These are phyloP conservation scores for Sonneratia alba DNA, from an alignment of 345 rosid genomes.

Conservation along the genomic window DNA sequence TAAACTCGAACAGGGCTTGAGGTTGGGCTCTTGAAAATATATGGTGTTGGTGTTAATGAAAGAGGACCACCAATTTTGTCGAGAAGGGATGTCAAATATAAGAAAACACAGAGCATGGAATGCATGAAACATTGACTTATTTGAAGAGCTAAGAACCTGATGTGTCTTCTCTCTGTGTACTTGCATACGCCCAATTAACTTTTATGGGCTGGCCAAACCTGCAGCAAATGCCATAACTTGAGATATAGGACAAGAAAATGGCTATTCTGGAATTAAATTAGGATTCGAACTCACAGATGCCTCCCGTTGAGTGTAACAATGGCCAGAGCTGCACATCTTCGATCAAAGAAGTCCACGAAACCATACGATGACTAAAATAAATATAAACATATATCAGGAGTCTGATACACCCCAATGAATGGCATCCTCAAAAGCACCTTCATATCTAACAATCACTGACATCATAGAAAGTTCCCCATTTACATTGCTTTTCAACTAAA, in stretches of 20 bases:
- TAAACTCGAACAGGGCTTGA: no score
- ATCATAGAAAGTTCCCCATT: neutral
- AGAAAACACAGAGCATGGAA: neutral
- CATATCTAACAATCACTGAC: neutral
- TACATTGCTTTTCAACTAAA: neutral
- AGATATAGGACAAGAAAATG: neutral
- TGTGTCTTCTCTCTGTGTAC: constrained; percentile 97
- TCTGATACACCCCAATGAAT: neutral
- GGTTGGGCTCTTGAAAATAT: no score
- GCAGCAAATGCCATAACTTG: constrained; percentile 11
- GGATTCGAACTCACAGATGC: constrained; percentile 55
- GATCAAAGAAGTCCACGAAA: constrained; percentile 86
- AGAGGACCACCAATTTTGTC: no score
- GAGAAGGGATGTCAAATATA: neutral
- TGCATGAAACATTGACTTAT: neutral
- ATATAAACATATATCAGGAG: neutral
- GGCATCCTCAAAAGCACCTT: neutral
- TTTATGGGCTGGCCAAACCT: constrained; percentile 99
- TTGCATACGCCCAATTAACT: constrained; percentile 99
- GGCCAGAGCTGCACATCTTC: constrained; percentile 73
- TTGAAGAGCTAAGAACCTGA: constrained; percentile 43
- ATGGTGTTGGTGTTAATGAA: no score
- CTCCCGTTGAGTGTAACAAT: constrained; percentile 74
- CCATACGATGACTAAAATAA: constrained; percentile 78
- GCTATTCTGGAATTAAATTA: neutral